Evolutionary conservation across 352 stramenopile species (phyloP), one percentile per base, ranked within the genome.

Genomic region (Hyphochytrium catenoides): DNA sequence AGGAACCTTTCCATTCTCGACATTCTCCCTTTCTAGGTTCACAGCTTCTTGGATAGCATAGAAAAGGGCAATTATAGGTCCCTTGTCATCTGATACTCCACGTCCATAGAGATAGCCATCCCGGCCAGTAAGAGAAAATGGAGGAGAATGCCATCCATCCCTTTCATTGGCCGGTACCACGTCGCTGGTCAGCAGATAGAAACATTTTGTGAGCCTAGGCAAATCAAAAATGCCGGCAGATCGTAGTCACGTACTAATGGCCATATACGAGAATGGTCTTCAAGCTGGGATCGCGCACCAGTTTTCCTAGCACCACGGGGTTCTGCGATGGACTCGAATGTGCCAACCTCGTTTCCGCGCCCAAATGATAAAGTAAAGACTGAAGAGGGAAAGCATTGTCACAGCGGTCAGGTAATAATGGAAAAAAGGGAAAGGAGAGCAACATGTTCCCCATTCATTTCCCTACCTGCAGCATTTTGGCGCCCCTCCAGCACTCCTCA

Each of bases 1-100:
- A 7, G 39, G 39, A 25, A 43, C 17, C 30, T 32, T 9, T 39
- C 34, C 1, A 33, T 29, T 15, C 16, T 16, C n/a, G 16, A 22
- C 31, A 31, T 36, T 16, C 31, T n/a, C 39, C 5, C 26, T 21
- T 9, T 6, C 7, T 0, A n/a, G 19, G 14, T 31, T 28, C 8
- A 46, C 7, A 0, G 41, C 27, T 17, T 46, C 39, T 30, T 34
- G 39, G n/a, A 46, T 46, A 12, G 48, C 48, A 49, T 56, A 59
- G 15, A 59, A 29, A 7, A 31, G 44, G 4, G 51, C 51, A 27
- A 59, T 43, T 16, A 59, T 62, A 14, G 63, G 63, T 19, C 63
- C 63, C 26, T 74, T 77, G 48, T 77, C 63, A 52, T 77, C 63
- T 0, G 60, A 71, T 5, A 50, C 52, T 34, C 63, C 63, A 28